phyloP scores from a whole-genome alignment of 306 rosid species.

The Malus fusca region DNA sequence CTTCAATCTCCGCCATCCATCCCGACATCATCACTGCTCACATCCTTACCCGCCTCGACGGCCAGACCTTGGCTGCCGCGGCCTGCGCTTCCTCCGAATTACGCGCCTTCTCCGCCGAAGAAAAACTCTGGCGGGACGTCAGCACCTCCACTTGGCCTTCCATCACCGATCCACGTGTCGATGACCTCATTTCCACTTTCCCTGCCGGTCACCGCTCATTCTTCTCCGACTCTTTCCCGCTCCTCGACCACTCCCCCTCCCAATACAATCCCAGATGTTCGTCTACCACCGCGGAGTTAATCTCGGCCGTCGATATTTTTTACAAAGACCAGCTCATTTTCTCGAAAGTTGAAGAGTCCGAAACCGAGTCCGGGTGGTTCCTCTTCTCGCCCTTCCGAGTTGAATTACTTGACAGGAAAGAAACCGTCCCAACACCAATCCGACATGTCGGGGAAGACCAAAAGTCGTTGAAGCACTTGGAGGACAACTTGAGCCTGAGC shows the following conservation, averaged over 20 bases:
- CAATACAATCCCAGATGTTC: background rate
- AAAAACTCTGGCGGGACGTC: constrained; percentile 50
- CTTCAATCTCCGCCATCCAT: constrained; percentile 42
- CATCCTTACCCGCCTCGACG: constrained; percentile 75
- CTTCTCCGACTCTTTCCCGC: constrained; percentile 68
- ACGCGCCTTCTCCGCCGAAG: constrained; percentile 49
- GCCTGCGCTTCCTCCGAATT: constrained; percentile 40
- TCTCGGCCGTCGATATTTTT: constrained; percentile 71
- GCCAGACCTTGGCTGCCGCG: constrained; percentile 49
- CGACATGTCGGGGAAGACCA: constrained; percentile 13
- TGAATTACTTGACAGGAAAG: constrained; percentile 51
- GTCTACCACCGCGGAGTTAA: constrained; percentile 9
- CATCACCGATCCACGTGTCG: constrained; percentile 21
- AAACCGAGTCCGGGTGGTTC: constrained; percentile 52
- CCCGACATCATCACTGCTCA: constrained; percentile 56
- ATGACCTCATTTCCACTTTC: constrained; percentile 36
- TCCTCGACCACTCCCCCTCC: constrained; percentile 16
- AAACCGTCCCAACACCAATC: constrained; percentile 36
- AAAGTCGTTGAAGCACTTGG: constrained; percentile 33
- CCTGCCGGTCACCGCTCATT: constrained; percentile 52
- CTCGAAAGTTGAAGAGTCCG: constrained; percentile 40
- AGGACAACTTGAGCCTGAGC: constrained; percentile 46
- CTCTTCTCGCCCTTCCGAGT: constrained; percentile 54
- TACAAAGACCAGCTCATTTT: constrained; percentile 40
- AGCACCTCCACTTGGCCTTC: constrained; percentile 73